A percentile compares a stretch with the other conserved stretches of the same genome.
phyloP scores from a whole-genome alignment of 768 basidiomycete genomes.

The Amanita pallidorosea region DNA sequence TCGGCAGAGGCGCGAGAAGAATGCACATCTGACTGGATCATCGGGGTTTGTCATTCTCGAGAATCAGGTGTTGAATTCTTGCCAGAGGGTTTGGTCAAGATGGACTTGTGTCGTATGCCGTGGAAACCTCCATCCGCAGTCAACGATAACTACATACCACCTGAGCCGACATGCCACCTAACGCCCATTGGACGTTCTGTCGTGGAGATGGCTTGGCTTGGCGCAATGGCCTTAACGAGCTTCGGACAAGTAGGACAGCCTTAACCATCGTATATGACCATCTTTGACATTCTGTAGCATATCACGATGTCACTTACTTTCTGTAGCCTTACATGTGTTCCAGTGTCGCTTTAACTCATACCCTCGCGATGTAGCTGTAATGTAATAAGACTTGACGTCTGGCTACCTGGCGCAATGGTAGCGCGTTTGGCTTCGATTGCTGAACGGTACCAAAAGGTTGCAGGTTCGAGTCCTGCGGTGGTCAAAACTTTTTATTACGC shows the following conservation, averaged over 20 bases:
- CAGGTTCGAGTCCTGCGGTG: constrained; percentile 96
- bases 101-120: constrained; percentile 50
- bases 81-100: constrained; percentile 66
- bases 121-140: constrained; percentile 14
- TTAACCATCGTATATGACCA: constrained; percentile 1
- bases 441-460: constrained; percentile 80
- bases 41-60: constrained; percentile 53
- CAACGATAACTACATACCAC: constrained; percentile 29
- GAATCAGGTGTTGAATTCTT: constrained; percentile 67
- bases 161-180: constrained; percentile 31
- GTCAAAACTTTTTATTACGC: constrained; percentile 32
- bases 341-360: no score
- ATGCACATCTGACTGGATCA: constrained; percentile 26
- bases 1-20: constrained; percentile 23
- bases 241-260: constrained; percentile 22
- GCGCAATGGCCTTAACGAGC: constrained; percentile 40
- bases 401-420: constrained; percentile 90
- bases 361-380: not conserved
- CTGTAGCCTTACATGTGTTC: not conserved
- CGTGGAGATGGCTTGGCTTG: constrained; percentile 47
- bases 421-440: constrained; percentile 91
- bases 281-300: not conserved
- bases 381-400: constrained; percentile 7
- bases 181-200: constrained; percentile 45
- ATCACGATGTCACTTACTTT: not conserved